phyloP scores from a whole-genome alignment of 2,329 filamentous ascomycete species.

The Xylariaceae sp. region DNA sequence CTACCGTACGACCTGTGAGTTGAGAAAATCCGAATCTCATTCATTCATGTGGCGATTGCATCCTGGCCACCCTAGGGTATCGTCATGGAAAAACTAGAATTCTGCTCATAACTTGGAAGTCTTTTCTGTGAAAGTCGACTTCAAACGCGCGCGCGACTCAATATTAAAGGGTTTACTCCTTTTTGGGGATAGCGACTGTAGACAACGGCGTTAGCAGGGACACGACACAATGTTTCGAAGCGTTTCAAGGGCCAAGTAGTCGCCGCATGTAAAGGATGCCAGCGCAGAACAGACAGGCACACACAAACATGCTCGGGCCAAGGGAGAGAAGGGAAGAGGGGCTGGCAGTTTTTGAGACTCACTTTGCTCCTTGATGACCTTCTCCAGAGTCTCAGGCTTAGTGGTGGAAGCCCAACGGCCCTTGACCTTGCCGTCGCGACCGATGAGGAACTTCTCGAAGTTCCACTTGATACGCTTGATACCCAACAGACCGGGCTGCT shows the following conservation, averaged over 20 bases:
- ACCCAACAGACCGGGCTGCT: constrained; percentile 78
- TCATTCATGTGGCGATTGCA: constrained; percentile 18
- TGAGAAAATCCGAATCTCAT: constrained; percentile 9
- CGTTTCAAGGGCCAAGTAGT: not conserved
- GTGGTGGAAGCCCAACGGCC: constrained; percentile 81
- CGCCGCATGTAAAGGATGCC: not conserved
- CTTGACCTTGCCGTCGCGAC: constrained; percentile 78
- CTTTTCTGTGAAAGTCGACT: constrained; percentile 9
- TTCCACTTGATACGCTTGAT: constrained; percentile 97
- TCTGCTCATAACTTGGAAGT: constrained; percentile 17
- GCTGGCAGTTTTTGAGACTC: not conserved
- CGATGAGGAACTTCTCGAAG: constrained; percentile 97
- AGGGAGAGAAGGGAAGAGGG: not conserved
- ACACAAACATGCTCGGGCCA: not conserved
- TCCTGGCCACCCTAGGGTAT: constrained; percentile 27
- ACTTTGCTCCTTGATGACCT: constrained; percentile 64
- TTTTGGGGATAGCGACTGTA: constrained; percentile 46
- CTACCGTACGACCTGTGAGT: constrained; percentile 3
- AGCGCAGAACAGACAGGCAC: not conserved
- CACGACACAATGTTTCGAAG: not conserved
- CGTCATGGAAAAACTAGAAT: constrained; percentile 24
- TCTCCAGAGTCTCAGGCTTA: constrained; percentile 77
- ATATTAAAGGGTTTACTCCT: constrained; percentile 32
- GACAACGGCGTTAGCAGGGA: not conserved
- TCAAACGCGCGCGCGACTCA: constrained; percentile 3